A percentile compares a stretch with the other conserved stretches of the same genome.
Conservation (phyloP, 805 yeast species). For the Yamadazyma sp. region DNA sequence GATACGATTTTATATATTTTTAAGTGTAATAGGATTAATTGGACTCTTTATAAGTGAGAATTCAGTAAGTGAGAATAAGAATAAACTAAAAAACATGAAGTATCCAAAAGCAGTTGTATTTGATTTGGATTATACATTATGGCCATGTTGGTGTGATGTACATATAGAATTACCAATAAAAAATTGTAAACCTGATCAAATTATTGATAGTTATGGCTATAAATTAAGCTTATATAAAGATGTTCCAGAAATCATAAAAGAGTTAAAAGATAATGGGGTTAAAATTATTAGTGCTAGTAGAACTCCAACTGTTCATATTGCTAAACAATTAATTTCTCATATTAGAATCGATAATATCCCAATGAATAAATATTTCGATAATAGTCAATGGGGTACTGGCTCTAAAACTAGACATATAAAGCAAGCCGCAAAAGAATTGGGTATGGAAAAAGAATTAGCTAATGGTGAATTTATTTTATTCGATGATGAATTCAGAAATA, state of each 20-base stretch:
- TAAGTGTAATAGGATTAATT: no score
- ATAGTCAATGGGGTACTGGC: constrained; percentile 68
- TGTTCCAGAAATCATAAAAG: constrained; percentile 59
- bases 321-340: constrained; percentile 55
- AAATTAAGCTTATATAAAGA: constrained; percentile 61
- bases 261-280: constrained; percentile 46
- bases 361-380: constrained; percentile 51
- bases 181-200: constrained; percentile 27
- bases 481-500: constrained; percentile 79
- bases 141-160: constrained; percentile 87
- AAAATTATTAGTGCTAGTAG: constrained; percentile 70
- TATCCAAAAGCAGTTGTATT: constrained; percentile 52
- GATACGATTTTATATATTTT: no score
- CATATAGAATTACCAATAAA: constrained; percentile 59
- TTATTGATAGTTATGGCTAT: constrained; percentile 55
- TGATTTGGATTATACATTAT: constrained; percentile 72
- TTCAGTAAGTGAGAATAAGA: neutral
- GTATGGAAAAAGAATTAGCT: constrained; percentile 46
- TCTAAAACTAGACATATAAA: constrained; percentile 57
- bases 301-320: constrained; percentile 77
- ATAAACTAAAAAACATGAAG: constrained; percentile 4
- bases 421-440: constrained; percentile 45
- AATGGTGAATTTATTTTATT: constrained; percentile 46
- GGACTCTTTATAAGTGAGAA: neutral
- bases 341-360: constrained; percentile 54